Evolutionary conservation across 257 asterid species (phyloP).

Genomic region (Nicotiana tomentosiformis): DNA sequence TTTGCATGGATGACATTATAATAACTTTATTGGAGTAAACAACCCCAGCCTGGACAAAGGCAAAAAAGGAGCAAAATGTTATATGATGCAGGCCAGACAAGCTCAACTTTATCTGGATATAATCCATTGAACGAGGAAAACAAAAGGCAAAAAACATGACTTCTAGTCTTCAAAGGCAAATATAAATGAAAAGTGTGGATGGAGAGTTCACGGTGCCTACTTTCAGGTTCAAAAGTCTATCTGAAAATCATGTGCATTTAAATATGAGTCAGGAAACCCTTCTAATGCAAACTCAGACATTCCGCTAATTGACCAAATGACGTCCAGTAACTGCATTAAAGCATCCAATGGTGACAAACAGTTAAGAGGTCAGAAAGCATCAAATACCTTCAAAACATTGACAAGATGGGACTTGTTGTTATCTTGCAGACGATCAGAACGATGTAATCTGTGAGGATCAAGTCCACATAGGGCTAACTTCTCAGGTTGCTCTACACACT

Average conservation of each 20-base stretch:
- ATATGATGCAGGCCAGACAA: not conserved
- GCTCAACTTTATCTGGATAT: not conserved
- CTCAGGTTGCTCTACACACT: slow-evolving; percentile 80
- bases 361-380: not conserved
- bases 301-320: not conserved
- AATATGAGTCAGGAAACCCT: not conserved
- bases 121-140: not conserved
- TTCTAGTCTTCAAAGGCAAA: not conserved
- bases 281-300: not conserved
- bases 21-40: slow-evolving; percentile 74
- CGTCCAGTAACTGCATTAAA: not conserved
- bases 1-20: slow-evolving; percentile 46
- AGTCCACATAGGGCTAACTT: slow-evolving; percentile 83
- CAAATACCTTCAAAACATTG: slow-evolving; percentile 64
- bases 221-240: not conserved
- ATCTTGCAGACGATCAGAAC: slow-evolving; percentile 83
- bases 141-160: not conserved
- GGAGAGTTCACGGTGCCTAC: not conserved
- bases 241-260: not conserved
- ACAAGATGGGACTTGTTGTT: slow-evolving; percentile 56
- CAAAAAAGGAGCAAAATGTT: slow-evolving; percentile 6
- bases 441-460: slow-evolving; percentile 57
- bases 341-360: not conserved
- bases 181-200: not conserved
- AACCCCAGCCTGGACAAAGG: slow-evolving; percentile 61